Evolutionary conservation across 2,329 filamentous ascomycete species (phyloP), one percentile per base, ranked within the genome.

Genomic region (Cadophora luteo-olivacea): DNA sequence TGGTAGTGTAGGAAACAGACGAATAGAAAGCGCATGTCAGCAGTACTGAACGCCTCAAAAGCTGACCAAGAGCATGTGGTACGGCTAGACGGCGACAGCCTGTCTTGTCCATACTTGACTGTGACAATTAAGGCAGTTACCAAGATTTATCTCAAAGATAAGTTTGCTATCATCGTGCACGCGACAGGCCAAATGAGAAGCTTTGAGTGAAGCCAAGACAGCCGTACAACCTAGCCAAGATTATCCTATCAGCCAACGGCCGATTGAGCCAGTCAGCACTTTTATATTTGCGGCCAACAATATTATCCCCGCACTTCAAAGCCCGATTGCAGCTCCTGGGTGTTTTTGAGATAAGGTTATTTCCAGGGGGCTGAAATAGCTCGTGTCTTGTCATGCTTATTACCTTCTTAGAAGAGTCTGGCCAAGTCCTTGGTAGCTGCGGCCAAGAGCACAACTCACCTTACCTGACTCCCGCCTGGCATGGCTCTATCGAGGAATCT

Each of bases 381-480:
- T 14, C 24, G 4, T 29, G 49, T 22, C n/a, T 58, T 33, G 54
- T 24, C n/a, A 38, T 58, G 54, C 54, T 58, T 58, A 14, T 58
- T 58, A 38, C 54, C 54, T 58, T 58, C 54, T 38, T 36, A 38
- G 54, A 58, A 58, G 54, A 22, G 54, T 36, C 22, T n/a, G 54
- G 29, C 54, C 29, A 58, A 36, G 32, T 58, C 12, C 54, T 58
- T 58, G 54, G 54, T 33, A 22, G 32, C 16, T 24, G 54, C 8
- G 32, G 54, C 32, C 38, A 33, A 36, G 32, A 58, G 7, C 14
- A 24, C n/a, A 36, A 6, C 16, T 57, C 29, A 36, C 29, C 19
- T n/a, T 24, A 32, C 12, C 33, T 6, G 33, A 36, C 6, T 36
- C 33, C 33, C 33, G 33, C 33, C 5, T 11, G 6, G 33, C 5